Conservation (phyloP, 2,329 filamentous ascomycete genomes). For the Diaporthe citri region DNA sequence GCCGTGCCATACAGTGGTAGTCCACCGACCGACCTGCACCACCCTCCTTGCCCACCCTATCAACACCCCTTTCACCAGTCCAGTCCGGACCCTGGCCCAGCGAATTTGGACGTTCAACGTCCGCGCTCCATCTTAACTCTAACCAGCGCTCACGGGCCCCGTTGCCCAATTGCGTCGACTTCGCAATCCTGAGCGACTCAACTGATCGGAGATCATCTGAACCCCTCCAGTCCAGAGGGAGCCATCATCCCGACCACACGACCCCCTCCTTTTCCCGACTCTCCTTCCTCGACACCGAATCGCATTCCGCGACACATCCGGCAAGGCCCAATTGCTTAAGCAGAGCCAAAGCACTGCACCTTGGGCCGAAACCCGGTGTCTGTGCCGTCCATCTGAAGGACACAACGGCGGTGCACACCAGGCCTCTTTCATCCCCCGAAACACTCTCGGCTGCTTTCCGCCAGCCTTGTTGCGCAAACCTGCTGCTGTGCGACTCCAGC, state of each 20-base stretch:
- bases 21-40: slow-evolving; percentile 13
- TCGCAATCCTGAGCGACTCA: background rate
- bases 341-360: slow-evolving; percentile 2
- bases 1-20: background rate
- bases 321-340: background rate
- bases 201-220: slow-evolving; percentile 21
- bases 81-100: slow-evolving; percentile 7
- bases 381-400: slow-evolving; percentile 8
- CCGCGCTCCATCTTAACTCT: slow-evolving; percentile 21
- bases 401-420: slow-evolving; percentile 11
- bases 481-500: slow-evolving; percentile 34
- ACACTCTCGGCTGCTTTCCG: slow-evolving; percentile 24
- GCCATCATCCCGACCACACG: slow-evolving; percentile 5
- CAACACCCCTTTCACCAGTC: slow-evolving; percentile 9
- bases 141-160: slow-evolving; percentile 15
- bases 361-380: slow-evolving; percentile 18
- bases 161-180: slow-evolving; percentile 18
- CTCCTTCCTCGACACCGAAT: slow-evolving; percentile 18
- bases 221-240: background rate
- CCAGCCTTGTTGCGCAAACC: slow-evolving; percentile 28
- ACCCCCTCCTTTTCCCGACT: slow-evolving; percentile 2
- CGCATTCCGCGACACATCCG: slow-evolving; percentile 25
- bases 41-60: slow-evolving; percentile 18
- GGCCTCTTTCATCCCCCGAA: slow-evolving; percentile 25
- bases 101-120: slow-evolving; percentile 15